Percentiles rank a stretch among this genome's conserved stretches.
These are phyloP conservation scores for Aureobasidium subglaciale DNA, from an alignment of 2,329 filamentous ascomycete species.

Conservation along the genomic window DNA sequence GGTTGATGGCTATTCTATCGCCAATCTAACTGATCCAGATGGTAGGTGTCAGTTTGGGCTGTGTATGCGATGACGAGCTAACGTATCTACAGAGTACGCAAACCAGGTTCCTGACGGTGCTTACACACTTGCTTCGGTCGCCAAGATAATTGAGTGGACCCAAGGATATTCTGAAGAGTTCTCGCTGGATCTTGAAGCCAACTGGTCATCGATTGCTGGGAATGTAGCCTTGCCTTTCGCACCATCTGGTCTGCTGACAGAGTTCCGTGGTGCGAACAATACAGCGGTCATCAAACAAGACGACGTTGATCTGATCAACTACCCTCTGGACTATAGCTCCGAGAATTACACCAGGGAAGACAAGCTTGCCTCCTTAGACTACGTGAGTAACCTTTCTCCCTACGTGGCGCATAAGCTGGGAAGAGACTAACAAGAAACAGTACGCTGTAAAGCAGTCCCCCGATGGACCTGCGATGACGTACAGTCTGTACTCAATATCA, in stretches of 20 bases:
- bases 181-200: constrained; percentile 13
- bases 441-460: constrained; percentile 57
- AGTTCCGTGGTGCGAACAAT: constrained; percentile 18
- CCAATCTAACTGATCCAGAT: constrained; percentile 66
- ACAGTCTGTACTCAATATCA: constrained; percentile 60
- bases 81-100: constrained; percentile 53
- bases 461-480: constrained; percentile 67
- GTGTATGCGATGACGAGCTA: constrained; percentile 28
- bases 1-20: constrained; percentile 42
- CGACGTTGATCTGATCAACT: constrained; percentile 60
- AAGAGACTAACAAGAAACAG: constrained; percentile 9
- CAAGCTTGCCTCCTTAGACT: constrained; percentile 43
- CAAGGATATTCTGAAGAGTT: constrained; percentile 17
- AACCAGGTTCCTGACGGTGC: constrained; percentile 38
- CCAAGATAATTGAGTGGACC: constrained; percentile 18
- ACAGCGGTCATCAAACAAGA: constrained; percentile 54
- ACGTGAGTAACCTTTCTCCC: constrained; percentile 27
- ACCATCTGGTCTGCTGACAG: constrained; percentile 17
- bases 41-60: constrained; percentile 19
- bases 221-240: constrained; percentile 19
- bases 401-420: not conserved
- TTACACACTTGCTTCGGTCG: constrained; percentile 18
- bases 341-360: constrained; percentile 45
- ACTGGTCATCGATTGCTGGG: constrained; percentile 16
- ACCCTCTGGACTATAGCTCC: constrained; percentile 49